phyloP scores from a whole-genome alignment of 345 rosid genomes.

The Hibiscus mutabilis region DNA sequence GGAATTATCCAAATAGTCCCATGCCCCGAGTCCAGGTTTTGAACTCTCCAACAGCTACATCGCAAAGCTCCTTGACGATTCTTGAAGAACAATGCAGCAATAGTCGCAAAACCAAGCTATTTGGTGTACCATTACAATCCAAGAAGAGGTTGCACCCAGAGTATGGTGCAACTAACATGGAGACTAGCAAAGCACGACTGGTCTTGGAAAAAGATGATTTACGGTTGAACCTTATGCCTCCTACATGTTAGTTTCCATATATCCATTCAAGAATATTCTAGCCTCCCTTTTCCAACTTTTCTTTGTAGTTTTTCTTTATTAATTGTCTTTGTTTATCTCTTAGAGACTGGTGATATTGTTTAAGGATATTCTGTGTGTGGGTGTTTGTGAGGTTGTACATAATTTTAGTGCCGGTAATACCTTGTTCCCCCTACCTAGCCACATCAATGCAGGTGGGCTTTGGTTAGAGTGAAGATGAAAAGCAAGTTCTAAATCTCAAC shows the following conservation, averaged over 20 bases:
- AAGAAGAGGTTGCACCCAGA: conserved; percentile 64
- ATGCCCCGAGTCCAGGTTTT: conserved; percentile 23
- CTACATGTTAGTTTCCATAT: conserved; percentile 33
- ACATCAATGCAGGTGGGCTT: conserved; percentile 38
- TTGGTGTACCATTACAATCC: conserved; percentile 67
- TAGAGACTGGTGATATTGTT: not conserved
- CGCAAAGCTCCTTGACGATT: conserved; percentile 39
- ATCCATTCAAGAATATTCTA: conserved; percentile 3
- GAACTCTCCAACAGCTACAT: conserved; percentile 31
- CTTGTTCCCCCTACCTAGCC: conserved; percentile 5
- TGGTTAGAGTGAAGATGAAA: conserved; percentile 28
- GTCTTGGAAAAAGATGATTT: conserved; percentile 70
- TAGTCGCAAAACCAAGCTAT: conserved; percentile 55
- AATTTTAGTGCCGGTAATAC: conserved; percentile 22
- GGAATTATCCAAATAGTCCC: conserved; percentile 22
- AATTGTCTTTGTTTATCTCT: conserved; percentile 4
- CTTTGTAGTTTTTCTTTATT: not conserved
- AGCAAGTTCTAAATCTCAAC: conserved; percentile 20
- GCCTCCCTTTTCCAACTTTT: not conserved
- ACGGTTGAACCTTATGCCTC: conserved; percentile 78
- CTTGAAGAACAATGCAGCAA: conserved; percentile 28
- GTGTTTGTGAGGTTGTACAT: conserved; percentile 37
- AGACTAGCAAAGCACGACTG: conserved; percentile 53
- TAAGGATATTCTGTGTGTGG: not conserved
- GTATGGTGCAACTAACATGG: conserved; percentile 27